Evolutionary conservation across 805 yeast species (phyloP), one percentile per base, ranked within the genome.

Genomic region (Ogataea ganodermae): DNA sequence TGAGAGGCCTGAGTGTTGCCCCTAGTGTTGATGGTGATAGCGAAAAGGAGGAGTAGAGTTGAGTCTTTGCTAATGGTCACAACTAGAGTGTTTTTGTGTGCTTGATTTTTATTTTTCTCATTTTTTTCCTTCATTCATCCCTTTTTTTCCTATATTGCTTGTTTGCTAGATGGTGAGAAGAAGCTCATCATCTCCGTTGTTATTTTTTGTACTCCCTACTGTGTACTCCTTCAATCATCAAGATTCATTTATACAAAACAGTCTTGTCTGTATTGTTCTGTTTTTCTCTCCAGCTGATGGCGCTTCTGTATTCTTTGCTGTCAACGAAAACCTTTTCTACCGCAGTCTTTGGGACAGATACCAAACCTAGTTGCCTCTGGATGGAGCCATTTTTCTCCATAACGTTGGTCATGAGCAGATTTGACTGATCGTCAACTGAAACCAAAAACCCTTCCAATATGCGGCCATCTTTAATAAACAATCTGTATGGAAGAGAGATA

Each of bases 271-370:
- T 21, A 22, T 7, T 40, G 4, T 31, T 27, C 28, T 51, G 38
- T 9, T 38, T 45, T n/a, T 35, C 20, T 43, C 58, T 52, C 49
- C 54, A 58, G 18, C 44, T 28, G 2, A 51, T 20, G 14, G 49
- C 48, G 33, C 48, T 50, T 5, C 46, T 31, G 47, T 54, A 61
- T 26, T 64, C 67, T 8, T 32, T 39, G 51, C 50, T 42, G 6
- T 60, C 52, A 10, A 71, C 53, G 21, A 53, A 59, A 1, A 69
- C 59, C 17, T 61, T 58, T 2, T 48, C 42, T 2, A 79, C 72
- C 3, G 78, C 65, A 1, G 55, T 52, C 43, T 68, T 63, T 0
- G 81, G 83, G 2, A 80, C 71, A 53, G 83, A 78, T n/a, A 80
- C 81, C 8, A 79, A 59, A 0, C 84, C 84, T 33, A 79, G 55